Base-by-base conservation (phyloP, 1,284 basidiomycete genomes). In the Irpex rosettiformis region DNA sequence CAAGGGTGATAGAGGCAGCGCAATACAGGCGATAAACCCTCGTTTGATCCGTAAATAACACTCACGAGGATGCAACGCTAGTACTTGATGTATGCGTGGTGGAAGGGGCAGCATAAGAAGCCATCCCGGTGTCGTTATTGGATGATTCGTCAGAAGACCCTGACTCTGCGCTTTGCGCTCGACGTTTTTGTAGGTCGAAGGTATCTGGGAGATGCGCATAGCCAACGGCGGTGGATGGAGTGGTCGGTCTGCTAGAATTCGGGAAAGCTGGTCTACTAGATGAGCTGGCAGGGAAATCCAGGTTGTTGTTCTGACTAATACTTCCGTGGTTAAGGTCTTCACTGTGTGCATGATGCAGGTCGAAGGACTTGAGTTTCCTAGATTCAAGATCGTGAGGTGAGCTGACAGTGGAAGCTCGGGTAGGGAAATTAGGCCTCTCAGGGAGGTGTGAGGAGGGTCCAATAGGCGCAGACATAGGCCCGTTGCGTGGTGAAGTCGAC, bases 291-390 rank as follows among this genome's bases (percentile, higher is more conserved):
- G 65, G 61, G 30, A 67, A 58, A 47, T 59, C 56, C 54, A 42
- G 60, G 59, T 62, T 64, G 59, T 68, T 67, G 33, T 60, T 54
- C 27, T 61, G 65, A 57, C 57, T 48, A 18, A 72, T 67, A 29
- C 65, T 68, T 18, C 70, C 67, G 70, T 90, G 88, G 69, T 82
- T 87, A 57, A 89, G 75, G 73, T 90, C 88, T 68, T 90, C 88
- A 73, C 88, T 90, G 55, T 78, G 83, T 57, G 84, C 75, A 67
- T 86, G 78, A 49, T 70, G 66, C 57, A 73, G 72, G 66, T 77
- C 66, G 70, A 74, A 73, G 56, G 75, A 65, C 62, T 74, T 69
- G 33, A 60, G 69, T 65, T 75, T 78, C 69, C 75, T 76, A 64
- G 79, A 79, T 72, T 81, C 77, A 59, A 79, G 75, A 69, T 86